phyloP scores from a whole-genome alignment of 2,329 filamentous ascomycete genomes.

The Rutstroemia sp. region DNA sequence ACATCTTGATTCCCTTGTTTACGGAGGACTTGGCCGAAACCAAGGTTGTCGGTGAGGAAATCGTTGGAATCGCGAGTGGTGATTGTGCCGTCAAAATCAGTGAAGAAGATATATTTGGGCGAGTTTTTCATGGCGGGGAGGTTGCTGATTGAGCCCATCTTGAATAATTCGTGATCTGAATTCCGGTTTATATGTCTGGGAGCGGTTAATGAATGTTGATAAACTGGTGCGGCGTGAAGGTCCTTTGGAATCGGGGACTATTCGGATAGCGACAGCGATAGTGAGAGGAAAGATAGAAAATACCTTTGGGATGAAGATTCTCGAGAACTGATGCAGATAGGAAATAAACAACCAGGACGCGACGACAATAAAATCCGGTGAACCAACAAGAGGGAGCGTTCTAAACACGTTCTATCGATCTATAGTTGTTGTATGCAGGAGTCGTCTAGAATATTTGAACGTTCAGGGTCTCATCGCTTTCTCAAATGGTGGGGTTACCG shows the following conservation, averaged over 20 bases:
- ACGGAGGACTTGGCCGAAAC: constrained; percentile 68
- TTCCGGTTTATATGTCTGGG: neutral
- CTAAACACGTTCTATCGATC: neutral
- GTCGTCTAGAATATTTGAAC: no score
- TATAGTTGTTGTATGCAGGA: no score
- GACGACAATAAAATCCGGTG: neutral
- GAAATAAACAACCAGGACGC: no score
- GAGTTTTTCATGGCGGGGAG: constrained; percentile 56
- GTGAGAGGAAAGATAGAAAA: neutral
- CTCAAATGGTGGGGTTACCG: neutral
- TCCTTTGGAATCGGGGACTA: no score
- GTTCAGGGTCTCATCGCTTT: no score
- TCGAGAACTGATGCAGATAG: neutral
- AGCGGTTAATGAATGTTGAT: neutral
- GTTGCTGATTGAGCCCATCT: constrained; percentile 27
- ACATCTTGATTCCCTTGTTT: constrained; percentile 69
- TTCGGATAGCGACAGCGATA: no score
- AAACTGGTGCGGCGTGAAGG: no score
- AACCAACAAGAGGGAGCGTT: neutral
- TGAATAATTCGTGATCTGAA: neutral
- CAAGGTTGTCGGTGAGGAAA: constrained; percentile 82
- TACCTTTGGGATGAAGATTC: neutral
- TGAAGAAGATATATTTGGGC: constrained; percentile 95
- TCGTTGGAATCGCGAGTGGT: constrained; percentile 64
- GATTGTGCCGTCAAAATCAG: constrained; percentile 96